These are phyloP conservation scores for Jatropha podagrica DNA, from an alignment of 441 rosid genomes.

Conservation along the genomic window DNA sequence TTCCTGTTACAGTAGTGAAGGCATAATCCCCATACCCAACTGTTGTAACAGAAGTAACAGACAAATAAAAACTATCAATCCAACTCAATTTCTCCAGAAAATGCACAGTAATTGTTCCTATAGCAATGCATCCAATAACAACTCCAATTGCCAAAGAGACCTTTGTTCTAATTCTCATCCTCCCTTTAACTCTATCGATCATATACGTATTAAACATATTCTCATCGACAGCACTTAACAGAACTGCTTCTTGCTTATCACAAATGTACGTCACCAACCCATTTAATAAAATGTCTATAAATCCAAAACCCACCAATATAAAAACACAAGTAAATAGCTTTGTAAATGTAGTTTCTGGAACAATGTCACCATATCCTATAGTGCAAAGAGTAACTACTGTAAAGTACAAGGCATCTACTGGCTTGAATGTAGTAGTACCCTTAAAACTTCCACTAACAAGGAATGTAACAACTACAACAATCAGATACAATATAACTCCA, in stretches of 20 bases:
- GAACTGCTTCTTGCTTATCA: slow-evolving; percentile 58
- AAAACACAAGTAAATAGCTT: slow-evolving; percentile 58
- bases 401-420: slow-evolving; percentile 63
- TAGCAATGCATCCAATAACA: slow-evolving; percentile 48
- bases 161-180: slow-evolving; percentile 67
- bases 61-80: slow-evolving; percentile 65
- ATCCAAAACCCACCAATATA: slow-evolving; percentile 61
- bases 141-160: slow-evolving; percentile 52
- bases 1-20: slow-evolving; percentile 43
- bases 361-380: slow-evolving; percentile 69
- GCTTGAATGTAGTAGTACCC: slow-evolving; percentile 40
- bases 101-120: slow-evolving; percentile 46
- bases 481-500: slow-evolving; percentile 40
- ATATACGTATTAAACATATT: slow-evolving; percentile 44
- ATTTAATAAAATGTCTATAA: slow-evolving; percentile 55
- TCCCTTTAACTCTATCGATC: slow-evolving; percentile 59
- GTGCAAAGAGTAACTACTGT: slow-evolving; percentile 69
- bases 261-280: slow-evolving; percentile 66
- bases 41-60: slow-evolving; percentile 67
- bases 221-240: slow-evolving; percentile 57
- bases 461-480: slow-evolving; percentile 37
- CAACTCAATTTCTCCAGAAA: slow-evolving; percentile 46
- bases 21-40: slow-evolving; percentile 71
- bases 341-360: slow-evolving; percentile 55
- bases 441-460: slow-evolving; percentile 39